Percentiles rank a stretch among this genome's conserved stretches.
Conservation (phyloP, 192 early-diverging fungal species). For the Diversispora eburnea region DNA sequence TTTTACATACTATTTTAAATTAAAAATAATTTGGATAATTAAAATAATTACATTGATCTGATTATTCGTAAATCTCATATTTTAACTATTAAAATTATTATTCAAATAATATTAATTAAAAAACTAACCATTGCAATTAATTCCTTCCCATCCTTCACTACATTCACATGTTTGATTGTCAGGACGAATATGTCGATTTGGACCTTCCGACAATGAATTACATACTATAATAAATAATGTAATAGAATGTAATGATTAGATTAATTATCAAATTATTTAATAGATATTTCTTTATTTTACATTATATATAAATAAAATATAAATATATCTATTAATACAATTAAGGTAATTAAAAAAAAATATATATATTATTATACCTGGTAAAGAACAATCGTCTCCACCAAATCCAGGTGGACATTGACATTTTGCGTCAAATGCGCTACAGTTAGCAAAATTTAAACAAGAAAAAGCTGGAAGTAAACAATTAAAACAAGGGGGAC, state of each 20-base stretch:
- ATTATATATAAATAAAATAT: neutral
- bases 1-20: constrained; percentile 51
- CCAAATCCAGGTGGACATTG: constrained; percentile 72
- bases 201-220: constrained; percentile 63
- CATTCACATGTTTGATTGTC: constrained; percentile 65
- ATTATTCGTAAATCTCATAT: neutral
- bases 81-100: too few relatives aligned
- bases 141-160: constrained; percentile 84
- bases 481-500: constrained; percentile 80
- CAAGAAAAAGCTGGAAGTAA: constrained; percentile 64
- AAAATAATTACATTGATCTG: too few relatives aligned
- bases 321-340: neutral
- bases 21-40: neutral
- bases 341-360: neutral
- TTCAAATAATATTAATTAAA: neutral
- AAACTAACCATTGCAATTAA: constrained; percentile 83
- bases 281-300: neutral
- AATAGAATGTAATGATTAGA: too few relatives aligned
- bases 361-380: constrained; percentile 49
- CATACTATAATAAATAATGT: constrained; percentile 53
- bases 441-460: constrained; percentile 67
- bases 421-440: constrained; percentile 67
- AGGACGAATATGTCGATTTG: constrained; percentile 52
- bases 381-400: constrained; percentile 66
- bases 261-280: too few relatives aligned